Percentiles rank a stretch among this genome's conserved stretches.
Conservation (phyloP, 345 rosid species). For the Salix udensis region DNA sequence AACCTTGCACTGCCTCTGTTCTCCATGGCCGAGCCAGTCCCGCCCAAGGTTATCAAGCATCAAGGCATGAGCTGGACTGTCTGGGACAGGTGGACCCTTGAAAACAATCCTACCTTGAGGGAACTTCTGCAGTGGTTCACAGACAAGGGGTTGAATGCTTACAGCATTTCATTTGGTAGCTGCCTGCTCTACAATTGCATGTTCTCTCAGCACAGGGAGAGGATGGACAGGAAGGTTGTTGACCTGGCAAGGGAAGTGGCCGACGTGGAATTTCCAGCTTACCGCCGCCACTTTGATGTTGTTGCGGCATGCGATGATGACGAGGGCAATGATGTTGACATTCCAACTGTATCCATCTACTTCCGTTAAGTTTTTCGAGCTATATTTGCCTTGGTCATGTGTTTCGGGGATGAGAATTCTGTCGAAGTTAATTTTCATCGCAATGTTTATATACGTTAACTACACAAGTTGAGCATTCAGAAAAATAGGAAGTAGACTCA, state of each 20-base stretch:
- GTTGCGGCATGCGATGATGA: slow-evolving; percentile 94
- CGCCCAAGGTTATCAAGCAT: slow-evolving; percentile 81
- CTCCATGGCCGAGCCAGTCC: slow-evolving; percentile 97
- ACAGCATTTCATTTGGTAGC: slow-evolving; percentile 92
- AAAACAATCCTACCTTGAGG: slow-evolving; percentile 61
- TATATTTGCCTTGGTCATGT: neutral
- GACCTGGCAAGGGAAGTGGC: slow-evolving; percentile 89
- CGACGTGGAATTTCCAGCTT: slow-evolving; percentile 62
- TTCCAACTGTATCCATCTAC: slow-evolving; percentile 81
- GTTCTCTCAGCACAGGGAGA: slow-evolving; percentile 78
- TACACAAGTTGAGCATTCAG: neutral
- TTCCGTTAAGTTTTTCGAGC: slow-evolving; percentile 37
- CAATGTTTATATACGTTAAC: neutral
- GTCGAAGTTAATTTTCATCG: neutral
- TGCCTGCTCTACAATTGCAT: slow-evolving; percentile 77
- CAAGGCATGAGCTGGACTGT: slow-evolving; percentile 90
- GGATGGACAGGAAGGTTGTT: slow-evolving; percentile 73
- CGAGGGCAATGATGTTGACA: slow-evolving; percentile 75
- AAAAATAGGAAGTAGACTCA: neutral
- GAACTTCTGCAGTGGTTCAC: slow-evolving; percentile 82
- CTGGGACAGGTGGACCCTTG: slow-evolving; percentile 90
- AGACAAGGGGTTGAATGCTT: slow-evolving; percentile 71
- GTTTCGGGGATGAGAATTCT: slow-evolving; percentile 4
- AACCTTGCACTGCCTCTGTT: slow-evolving; percentile 87
- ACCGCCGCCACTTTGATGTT: slow-evolving; percentile 72